A percentile compares a stretch with the other conserved stretches of the same genome.
phyloP scores from a whole-genome alignment of 2,329 filamentous ascomycete genomes.

The Sarocladium brachiariae region DNA sequence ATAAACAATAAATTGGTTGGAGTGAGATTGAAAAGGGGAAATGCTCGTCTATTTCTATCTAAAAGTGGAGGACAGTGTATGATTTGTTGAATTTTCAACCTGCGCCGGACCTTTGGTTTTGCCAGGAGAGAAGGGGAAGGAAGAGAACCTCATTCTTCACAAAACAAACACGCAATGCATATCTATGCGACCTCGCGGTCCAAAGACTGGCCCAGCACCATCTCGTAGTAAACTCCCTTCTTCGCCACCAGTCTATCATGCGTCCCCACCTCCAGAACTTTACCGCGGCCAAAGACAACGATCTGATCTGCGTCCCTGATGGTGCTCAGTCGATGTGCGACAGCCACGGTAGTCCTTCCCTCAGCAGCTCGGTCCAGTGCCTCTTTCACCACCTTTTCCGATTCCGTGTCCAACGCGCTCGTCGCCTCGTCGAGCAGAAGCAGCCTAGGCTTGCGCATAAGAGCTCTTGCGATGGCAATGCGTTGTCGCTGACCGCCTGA shows the following conservation, averaged over 20 bases:
- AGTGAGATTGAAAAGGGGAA: no score
- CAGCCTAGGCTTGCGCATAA: constrained; percentile 59
- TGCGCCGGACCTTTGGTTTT: no score
- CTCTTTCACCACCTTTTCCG: constrained; percentile 57
- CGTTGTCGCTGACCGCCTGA: constrained; percentile 69
- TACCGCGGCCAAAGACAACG: constrained; percentile 45
- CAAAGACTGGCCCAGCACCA: constrained; percentile 40
- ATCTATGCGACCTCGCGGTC: constrained; percentile 23
- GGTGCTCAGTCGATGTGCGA: constrained; percentile 54
- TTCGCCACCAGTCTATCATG: constrained; percentile 37
- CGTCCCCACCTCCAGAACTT: constrained; percentile 51
- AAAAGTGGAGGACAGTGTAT: no score
- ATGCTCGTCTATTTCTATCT: no score
- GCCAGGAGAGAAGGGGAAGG: no score
- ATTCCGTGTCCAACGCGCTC: constrained; percentile 54
- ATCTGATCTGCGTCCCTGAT: constrained; percentile 55
- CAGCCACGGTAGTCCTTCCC: constrained; percentile 50
- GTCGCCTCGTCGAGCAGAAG: constrained; percentile 71
- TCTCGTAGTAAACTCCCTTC: constrained; percentile 44
- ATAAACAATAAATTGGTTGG: no score
- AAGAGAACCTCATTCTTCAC: no score
- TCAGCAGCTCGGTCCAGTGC: constrained; percentile 45
- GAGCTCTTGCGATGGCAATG: constrained; percentile 64
- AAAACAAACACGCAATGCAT: neutral
- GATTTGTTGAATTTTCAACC: no score